Conservation (phyloP, 2,329 filamentous ascomycete genomes). For the Triangularia verruculosa region DNA sequence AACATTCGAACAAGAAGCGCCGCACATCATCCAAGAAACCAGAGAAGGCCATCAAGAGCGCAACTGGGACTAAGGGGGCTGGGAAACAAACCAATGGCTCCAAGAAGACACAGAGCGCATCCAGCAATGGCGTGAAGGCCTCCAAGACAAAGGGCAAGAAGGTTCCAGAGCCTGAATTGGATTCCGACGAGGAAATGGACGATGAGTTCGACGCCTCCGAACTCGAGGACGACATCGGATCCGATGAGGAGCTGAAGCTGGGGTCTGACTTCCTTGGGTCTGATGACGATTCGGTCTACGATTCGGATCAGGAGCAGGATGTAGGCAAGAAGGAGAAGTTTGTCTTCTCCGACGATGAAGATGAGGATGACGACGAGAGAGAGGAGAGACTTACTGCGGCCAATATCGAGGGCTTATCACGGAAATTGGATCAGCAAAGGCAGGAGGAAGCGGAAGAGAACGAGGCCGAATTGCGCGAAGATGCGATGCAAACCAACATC, state of each 20-base stretch:
- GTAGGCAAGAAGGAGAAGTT: constrained; percentile 50
- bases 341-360: constrained; percentile 96
- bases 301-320: constrained; percentile 72
- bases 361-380: constrained; percentile 82
- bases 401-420: constrained; percentile 89
- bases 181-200: constrained; percentile 44
- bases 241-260: constrained; percentile 43
- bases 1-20: constrained; percentile 58
- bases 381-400: constrained; percentile 91
- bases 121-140: constrained; percentile 28
- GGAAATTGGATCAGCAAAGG: constrained; percentile 74
- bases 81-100: constrained; percentile 36
- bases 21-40: constrained; percentile 34
- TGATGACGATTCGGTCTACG: constrained; percentile 60
- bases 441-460: constrained; percentile 79
- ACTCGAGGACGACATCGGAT: constrained; percentile 47
- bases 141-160: constrained; percentile 37
- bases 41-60: constrained; percentile 32
- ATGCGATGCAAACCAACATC: constrained; percentile 90
- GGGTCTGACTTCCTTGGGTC: constrained; percentile 60
- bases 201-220: constrained; percentile 41
- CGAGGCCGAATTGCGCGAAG: constrained; percentile 80
- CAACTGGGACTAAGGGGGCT: constrained; percentile 29
- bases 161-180: constrained; percentile 39
- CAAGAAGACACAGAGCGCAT: constrained; percentile 29